Base-by-base conservation (phyloP, 345 rosid species). In the Boechera stricta region DNA sequence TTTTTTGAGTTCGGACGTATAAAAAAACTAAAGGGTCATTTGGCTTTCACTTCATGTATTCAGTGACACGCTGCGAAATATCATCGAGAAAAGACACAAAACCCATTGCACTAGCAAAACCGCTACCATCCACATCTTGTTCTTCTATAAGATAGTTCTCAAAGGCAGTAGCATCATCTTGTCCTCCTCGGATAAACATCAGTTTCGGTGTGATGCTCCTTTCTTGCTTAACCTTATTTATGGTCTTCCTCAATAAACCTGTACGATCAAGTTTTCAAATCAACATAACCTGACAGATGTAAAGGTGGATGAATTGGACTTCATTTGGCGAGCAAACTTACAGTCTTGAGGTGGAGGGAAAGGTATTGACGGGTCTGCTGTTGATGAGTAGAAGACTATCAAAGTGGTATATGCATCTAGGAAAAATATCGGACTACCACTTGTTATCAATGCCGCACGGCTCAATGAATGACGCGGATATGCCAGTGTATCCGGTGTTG, bases 311-410 rank as follows among this genome's bases (percentile, higher is more conserved):
- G 39, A 31, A 49, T 15, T 58, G 42, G 68, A 16, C 57, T 60
- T 39, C 1, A 31, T 33, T 58, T 11, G 11, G 64, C 5, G 16
- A 36, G 55, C 7, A 48, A 59, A 73, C 99, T 89, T 86, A 92
- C 99, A 95, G 76, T 95, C 91, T 18, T 92, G 96, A 0, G 99
- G 98, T 6, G 97, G 98, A 76, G 98, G 98, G 68, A 88, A 95
- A 70, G 99, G 94, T 69, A 95, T 84, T 10, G 89, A 48, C 5
- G 92, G 92, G 75, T 92, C 97, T 32, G 94, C 93, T 21, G 94
- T 87, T 41, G 98, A 95, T 64, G 96, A 89, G 84, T 95, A 92
- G 74, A 91, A 92, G 48, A 92, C 99, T 13, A 91, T 89, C 64
- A 95, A 77, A 47, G 88, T 88, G 4, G 98, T 91, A 82, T 88